Evolutionary conservation across 139 green algal species (phyloP).

Genomic region (Pleodorina starrii): DNA sequence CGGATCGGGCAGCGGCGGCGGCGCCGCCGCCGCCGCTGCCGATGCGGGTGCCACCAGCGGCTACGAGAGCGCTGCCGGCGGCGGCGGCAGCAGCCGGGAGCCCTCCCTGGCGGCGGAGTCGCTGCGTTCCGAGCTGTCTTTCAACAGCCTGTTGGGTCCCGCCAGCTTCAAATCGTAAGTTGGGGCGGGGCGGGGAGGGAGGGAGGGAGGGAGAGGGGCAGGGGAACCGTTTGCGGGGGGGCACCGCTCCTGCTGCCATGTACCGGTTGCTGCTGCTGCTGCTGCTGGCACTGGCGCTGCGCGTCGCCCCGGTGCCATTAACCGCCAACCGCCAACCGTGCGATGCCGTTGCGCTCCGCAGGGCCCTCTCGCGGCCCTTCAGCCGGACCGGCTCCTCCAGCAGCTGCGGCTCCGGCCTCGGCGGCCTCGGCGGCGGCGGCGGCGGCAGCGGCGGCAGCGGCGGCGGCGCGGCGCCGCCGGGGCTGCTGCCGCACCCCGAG

Average conservation of each 20-base stretch:
- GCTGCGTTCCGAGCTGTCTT: slow-evolving; percentile 15
- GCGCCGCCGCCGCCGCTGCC: not conserved
- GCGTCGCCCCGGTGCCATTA: no score
- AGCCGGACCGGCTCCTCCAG: not conserved
- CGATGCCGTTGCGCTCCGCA: not conserved
- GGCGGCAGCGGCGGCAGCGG: not conserved
- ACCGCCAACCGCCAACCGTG: no score
- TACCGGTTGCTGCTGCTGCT: not conserved
- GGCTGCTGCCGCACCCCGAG: not conserved
- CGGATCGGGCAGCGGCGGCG: not conserved
- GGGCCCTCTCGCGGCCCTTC: not conserved
- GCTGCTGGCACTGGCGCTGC: no score
- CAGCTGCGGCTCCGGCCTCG: not conserved
- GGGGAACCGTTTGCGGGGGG: not conserved
- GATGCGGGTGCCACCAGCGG: not conserved
- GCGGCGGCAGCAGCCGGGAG: not conserved
- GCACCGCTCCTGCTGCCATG: not conserved
- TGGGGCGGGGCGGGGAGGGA: not conserved
- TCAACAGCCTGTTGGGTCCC: not conserved
- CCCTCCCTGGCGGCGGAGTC: not conserved
- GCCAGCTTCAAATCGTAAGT: slow-evolving; percentile 9
- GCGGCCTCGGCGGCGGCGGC: not conserved
- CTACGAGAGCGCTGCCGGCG: not conserved
- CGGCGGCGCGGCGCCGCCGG: not conserved
- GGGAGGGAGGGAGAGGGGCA: not conserved